These are phyloP conservation scores for Ambrosia trifida DNA, from an alignment of 129 eudicot species.

Conservation along the genomic window DNA sequence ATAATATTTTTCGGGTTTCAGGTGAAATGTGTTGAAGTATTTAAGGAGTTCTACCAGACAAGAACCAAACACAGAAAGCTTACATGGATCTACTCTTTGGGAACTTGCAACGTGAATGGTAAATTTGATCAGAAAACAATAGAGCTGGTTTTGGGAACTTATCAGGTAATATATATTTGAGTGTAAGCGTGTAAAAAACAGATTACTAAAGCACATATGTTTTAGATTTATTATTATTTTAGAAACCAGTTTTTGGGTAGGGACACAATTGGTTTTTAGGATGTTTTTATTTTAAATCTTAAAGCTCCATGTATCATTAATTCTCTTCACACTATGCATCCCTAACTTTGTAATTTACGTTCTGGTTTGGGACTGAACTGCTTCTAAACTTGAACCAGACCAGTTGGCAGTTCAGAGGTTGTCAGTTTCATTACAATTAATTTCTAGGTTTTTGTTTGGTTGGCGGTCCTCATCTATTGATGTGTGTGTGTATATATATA, in stretches of 20 bases:
- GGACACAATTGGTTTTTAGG: neutral
- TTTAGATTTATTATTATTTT: neutral
- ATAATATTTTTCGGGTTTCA: conserved; percentile 23
- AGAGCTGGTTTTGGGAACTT: conserved; percentile 75
- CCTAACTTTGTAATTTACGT: neutral
- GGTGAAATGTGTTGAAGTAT: conserved; percentile 75
- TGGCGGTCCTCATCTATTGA: neutral
- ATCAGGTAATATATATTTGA: conserved; percentile 52
- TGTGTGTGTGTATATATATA: too few relatives aligned
- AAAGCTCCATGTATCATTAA: neutral
- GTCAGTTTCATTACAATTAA: neutral
- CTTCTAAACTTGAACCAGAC: neutral
- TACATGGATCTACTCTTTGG: conserved; percentile 86
- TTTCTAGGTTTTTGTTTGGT: neutral
- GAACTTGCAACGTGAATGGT: conserved; percentile 66
- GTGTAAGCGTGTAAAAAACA: neutral
- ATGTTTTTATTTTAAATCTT: too few relatives aligned
- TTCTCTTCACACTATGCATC: neutral
- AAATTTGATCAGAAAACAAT: conserved; percentile 75
- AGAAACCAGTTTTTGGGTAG: neutral
- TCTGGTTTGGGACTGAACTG: neutral
- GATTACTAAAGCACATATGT: neutral
- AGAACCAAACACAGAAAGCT: conserved; percentile 72
- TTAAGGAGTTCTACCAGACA: conserved; percentile 55
- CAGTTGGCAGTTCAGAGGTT: neutral